Conservation (phyloP, 768 basidiomycete species). For the Agrocybe chaxingu region DNA sequence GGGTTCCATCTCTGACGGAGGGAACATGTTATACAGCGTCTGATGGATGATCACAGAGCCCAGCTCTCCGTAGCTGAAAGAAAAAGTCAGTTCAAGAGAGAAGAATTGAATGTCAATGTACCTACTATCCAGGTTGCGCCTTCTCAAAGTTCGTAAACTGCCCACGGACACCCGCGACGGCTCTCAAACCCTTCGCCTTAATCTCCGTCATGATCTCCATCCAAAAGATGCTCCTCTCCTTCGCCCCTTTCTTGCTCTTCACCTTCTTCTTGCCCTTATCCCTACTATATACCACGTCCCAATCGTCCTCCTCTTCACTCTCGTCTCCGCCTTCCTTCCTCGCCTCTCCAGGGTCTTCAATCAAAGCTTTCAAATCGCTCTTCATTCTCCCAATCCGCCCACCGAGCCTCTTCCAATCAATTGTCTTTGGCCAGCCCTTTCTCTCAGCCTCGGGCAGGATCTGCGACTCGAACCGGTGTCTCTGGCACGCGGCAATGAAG, state of each 20-base stretch:
- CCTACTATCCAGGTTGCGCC: slow-evolving; percentile 89
- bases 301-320: slow-evolving; percentile 8
- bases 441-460: slow-evolving; percentile 68
- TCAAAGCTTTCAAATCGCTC: slow-evolving; percentile 42
- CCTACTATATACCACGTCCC: slow-evolving; percentile 15
- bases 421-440: slow-evolving; percentile 74
- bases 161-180: slow-evolving; percentile 62
- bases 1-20: slow-evolving; percentile 53
- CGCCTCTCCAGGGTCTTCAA: slow-evolving; percentile 38
- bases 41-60: slow-evolving; percentile 81
- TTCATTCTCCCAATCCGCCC: slow-evolving; percentile 53
- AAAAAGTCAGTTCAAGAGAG: not conserved
- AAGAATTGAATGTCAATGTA: slow-evolving; percentile 13
- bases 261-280: not conserved
- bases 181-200: slow-evolving; percentile 60
- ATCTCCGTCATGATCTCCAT: slow-evolving; percentile 60
- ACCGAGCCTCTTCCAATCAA: slow-evolving; percentile 59
- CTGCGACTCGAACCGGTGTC: slow-evolving; percentile 74
- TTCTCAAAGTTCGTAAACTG: slow-evolving; percentile 81
- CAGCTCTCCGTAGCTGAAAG: slow-evolving; percentile 78
- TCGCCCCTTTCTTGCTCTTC: slow-evolving; percentile 11
- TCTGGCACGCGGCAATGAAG: slow-evolving; percentile 70
- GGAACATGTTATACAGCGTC: slow-evolving; percentile 73
- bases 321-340: slow-evolving; percentile 9
- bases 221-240: slow-evolving; percentile 53